These are phyloP conservation scores for Maudiozyma barnettii DNA, from an alignment of 805 yeast genomes.

Conservation along the genomic window DNA sequence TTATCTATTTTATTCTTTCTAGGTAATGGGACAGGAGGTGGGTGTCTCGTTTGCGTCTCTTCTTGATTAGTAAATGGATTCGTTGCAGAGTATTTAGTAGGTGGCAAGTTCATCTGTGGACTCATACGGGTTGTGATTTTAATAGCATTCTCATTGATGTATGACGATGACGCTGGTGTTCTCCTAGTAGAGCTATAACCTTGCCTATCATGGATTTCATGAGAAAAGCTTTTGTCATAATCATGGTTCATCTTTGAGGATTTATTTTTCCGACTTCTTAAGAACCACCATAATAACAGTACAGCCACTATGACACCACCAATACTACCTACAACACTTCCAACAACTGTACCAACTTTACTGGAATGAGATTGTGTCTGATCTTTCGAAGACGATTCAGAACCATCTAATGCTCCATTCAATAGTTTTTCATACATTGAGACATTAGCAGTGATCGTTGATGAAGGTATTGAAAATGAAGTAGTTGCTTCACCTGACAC, in stretches of 20 bases:
- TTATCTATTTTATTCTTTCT: slow-evolving; percentile 8
- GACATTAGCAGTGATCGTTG: slow-evolving; percentile 16
- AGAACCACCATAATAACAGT: slow-evolving; percentile 14
- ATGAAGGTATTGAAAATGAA: slow-evolving; percentile 15
- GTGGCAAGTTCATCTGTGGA: background rate
- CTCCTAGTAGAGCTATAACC: background rate
- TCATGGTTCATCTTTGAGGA: background rate
- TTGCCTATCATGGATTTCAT: slow-evolving; percentile 15
- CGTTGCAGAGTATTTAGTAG: background rate
- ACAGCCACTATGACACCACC: slow-evolving; percentile 19
- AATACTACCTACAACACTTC: slow-evolving; percentile 26
- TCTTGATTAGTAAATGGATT: slow-evolving; percentile 24
- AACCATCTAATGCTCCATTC: slow-evolving; percentile 10
- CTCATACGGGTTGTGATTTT: background rate
- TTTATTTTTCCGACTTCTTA: slow-evolving; percentile 9
- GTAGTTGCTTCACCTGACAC: slow-evolving; percentile 4
- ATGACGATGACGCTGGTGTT: background rate
- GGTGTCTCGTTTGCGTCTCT: slow-evolving; percentile 14
- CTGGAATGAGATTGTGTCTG: background rate
- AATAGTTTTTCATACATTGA: slow-evolving; percentile 20
- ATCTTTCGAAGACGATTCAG: background rate
- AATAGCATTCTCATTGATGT: background rate
- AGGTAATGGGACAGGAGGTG: slow-evolving; percentile 19
- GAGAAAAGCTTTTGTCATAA: slow-evolving; percentile 10
- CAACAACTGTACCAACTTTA: slow-evolving; percentile 18